Conservation (phyloP, 2,329 filamentous ascomycete genomes). For the Xylaria sp. region DNA sequence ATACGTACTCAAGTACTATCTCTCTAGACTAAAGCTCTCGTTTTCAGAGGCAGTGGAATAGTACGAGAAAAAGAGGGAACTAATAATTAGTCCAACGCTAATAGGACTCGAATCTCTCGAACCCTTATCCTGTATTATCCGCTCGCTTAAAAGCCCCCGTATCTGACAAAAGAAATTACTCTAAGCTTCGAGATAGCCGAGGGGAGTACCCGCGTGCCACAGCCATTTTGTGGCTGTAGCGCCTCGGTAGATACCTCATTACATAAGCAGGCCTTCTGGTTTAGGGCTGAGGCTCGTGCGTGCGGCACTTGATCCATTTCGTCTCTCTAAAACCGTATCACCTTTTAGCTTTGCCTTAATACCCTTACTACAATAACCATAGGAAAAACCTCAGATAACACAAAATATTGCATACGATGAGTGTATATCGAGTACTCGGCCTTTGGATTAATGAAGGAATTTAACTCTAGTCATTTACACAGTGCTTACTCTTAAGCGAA, state of each 20-base stretch:
- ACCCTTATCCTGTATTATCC: no score
- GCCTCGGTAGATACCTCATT: not conserved
- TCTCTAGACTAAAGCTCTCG: not conserved
- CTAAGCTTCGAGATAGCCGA: no score
- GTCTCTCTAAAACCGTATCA: not conserved
- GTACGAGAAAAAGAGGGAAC: not conserved
- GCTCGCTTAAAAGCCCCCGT: no score
- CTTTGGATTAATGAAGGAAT: not conserved
- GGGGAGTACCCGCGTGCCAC: not conserved
- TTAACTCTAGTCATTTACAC: not conserved
- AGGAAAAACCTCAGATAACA: not conserved
- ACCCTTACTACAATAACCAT: not conserved
- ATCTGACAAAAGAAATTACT: no score
- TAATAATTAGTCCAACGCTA: no score
- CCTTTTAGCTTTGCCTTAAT: no score
- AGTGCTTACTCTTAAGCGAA: not conserved
- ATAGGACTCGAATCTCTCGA: no score
- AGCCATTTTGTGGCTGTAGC: not conserved
- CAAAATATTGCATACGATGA: not conserved
- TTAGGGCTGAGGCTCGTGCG: conserved; percentile 2
- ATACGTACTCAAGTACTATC: not conserved
- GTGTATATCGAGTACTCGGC: not conserved
- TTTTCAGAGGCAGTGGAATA: not conserved
- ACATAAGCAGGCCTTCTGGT: not conserved
- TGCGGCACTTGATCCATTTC: not conserved